Percentiles rank a stretch among this genome's conserved stretches.
These are phyloP conservation scores for Apiotrichum sp. DNA, from an alignment of 1,284 basidiomycete species.

Conservation along the genomic window DNA sequence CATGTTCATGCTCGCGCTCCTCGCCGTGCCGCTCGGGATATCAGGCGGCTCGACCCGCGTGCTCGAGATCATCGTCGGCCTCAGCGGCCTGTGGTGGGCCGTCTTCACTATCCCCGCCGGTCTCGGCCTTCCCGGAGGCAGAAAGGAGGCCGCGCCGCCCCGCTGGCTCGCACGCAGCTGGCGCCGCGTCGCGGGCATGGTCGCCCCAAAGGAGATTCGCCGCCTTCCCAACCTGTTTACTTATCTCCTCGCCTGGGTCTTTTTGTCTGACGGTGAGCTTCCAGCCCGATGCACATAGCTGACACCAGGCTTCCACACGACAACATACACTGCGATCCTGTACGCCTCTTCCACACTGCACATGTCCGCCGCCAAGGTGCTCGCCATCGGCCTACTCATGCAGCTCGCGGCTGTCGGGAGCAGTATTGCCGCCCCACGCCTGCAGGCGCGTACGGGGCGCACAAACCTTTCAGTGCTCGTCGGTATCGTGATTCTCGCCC, in stretches of 20 bases:
- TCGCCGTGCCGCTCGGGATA: constrained; percentile 64
- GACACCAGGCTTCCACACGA: constrained; percentile 42
- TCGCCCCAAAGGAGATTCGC: constrained; percentile 62
- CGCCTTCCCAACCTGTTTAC: constrained; percentile 73
- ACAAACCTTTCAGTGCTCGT: constrained; percentile 64
- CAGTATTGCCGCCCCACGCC: constrained; percentile 34
- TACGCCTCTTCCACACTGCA: constrained; percentile 44
- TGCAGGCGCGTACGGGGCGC: constrained; percentile 52
- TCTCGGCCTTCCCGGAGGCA: constrained; percentile 57
- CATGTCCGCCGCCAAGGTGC: constrained; percentile 48
- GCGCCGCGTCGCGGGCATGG: constrained; percentile 52
- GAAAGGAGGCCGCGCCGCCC: constrained; percentile 11
- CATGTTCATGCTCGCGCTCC: constrained; percentile 65
- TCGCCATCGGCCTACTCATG: constrained; percentile 47
- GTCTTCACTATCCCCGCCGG: constrained; percentile 68
- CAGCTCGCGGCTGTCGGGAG: constrained; percentile 44
- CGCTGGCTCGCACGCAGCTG: constrained; percentile 30
- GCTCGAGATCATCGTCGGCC: constrained; percentile 67
- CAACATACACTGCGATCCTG: constrained; percentile 40
- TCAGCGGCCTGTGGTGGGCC: constrained; percentile 80
- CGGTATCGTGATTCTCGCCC: constrained; percentile 60
- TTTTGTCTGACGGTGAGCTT: constrained; percentile 72
- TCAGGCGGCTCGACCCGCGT: constrained; percentile 65
- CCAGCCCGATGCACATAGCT: neutral
- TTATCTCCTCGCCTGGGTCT: constrained; percentile 83